Evolutionary conservation across 768 basidiomycete species (phyloP).

Genomic region (Leccinum rimulosum): DNA sequence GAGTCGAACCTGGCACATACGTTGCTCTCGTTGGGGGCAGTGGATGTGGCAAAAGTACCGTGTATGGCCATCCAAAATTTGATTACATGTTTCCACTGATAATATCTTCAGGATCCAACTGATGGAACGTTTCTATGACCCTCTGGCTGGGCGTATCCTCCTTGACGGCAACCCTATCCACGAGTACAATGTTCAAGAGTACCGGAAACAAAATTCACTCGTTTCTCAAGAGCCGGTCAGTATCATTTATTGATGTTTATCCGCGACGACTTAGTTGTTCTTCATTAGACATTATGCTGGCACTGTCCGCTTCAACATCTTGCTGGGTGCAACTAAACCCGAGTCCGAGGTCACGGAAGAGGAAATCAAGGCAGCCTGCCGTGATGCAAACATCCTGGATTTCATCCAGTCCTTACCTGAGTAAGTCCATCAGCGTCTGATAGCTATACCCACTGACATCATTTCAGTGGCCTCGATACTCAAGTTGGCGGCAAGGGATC

Average conservation of each 20-base stretch:
- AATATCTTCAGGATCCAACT: constrained; percentile 60
- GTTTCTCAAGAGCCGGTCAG: constrained; percentile 82
- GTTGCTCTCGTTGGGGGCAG: constrained; percentile 80
- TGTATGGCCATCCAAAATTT: constrained; percentile 43
- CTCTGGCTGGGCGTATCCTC: constrained; percentile 65
- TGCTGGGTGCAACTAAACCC: constrained; percentile 81
- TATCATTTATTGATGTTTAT: constrained; percentile 9
- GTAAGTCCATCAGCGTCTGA: constrained; percentile 40
- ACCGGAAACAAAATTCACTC: constrained; percentile 83
- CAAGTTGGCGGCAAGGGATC: constrained; percentile 90
- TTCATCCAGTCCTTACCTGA: constrained; percentile 84
- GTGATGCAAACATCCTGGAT: constrained; percentile 86
- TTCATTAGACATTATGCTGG: constrained; percentile 72
- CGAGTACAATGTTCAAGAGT: constrained; percentile 79
- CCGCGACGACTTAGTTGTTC: neutral
- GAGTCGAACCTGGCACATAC: constrained; percentile 73
- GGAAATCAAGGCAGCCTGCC: constrained; percentile 83
- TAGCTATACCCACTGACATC: constrained; percentile 7
- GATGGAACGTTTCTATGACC: constrained; percentile 84
- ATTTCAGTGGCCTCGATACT: constrained; percentile 78
- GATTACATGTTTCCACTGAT: neutral
- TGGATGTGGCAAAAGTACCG: constrained; percentile 83
- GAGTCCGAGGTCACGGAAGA: constrained; percentile 76
- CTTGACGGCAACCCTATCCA: constrained; percentile 75
- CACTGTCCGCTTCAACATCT: constrained; percentile 85